Evolutionary conservation across 371 early-diverging fungal genomes (phyloP).

Genomic region (Dichotomocladium elegans): DNA sequence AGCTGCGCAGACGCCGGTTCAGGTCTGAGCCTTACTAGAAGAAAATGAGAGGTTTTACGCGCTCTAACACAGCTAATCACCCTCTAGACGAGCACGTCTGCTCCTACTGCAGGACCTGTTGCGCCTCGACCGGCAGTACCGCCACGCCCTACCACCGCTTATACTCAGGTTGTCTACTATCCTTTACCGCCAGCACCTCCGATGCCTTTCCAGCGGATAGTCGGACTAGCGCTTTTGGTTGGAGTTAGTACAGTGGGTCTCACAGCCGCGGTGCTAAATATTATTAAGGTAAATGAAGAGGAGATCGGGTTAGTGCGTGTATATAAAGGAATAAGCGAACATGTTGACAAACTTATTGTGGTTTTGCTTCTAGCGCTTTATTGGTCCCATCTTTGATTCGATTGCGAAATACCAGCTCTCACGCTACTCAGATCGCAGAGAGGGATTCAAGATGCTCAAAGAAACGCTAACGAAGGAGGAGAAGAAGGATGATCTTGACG

Average conservation of each 20-base stretch:
- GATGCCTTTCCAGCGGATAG: slow-evolving; percentile 29
- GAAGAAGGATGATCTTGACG: not conserved
- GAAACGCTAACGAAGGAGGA: slow-evolving; percentile 3
- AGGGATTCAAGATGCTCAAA: slow-evolving; percentile 1
- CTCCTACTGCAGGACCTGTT: not conserved
- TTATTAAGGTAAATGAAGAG: slow-evolving; percentile 31
- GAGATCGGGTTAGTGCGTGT: not conserved
- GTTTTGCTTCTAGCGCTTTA: slow-evolving; percentile 7
- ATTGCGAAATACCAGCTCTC: slow-evolving; percentile 12
- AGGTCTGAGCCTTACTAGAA: not conserved
- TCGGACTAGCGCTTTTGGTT: slow-evolving; percentile 32
- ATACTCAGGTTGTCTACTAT: slow-evolving; percentile 29
- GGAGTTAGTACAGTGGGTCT: slow-evolving; percentile 38
- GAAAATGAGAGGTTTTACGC: too few relatives aligned
- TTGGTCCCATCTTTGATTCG: slow-evolving; percentile 10
- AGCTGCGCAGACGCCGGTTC: not conserved
- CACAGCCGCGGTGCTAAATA: slow-evolving; percentile 33
- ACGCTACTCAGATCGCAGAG: slow-evolving; percentile 11
- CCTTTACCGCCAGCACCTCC: slow-evolving; percentile 22
- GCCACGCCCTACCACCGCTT: slow-evolving; percentile 2
- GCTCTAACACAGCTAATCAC: too few relatives aligned
- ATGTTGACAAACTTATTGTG: too few relatives aligned
- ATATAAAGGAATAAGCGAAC: too few relatives aligned
- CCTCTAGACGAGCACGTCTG: too few relatives aligned
- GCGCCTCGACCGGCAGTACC: slow-evolving; percentile 10